A percentile compares a stretch with the other conserved stretches of the same genome.
Evolutionary conservation across 495 filamentous ascomycete species (phyloP).

Genomic region (Neurospora sp.): DNA sequence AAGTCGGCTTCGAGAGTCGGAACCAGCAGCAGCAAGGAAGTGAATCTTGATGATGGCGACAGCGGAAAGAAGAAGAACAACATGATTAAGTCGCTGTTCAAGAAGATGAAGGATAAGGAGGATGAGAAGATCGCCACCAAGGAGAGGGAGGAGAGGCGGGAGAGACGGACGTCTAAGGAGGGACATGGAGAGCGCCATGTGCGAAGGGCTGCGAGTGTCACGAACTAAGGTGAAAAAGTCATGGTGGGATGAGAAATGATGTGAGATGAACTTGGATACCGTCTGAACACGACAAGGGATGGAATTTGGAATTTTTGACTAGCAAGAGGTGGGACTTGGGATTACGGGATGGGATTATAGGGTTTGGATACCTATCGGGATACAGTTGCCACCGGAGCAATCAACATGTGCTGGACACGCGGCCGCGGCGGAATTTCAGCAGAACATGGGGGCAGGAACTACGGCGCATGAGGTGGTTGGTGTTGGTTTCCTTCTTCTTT

Average conservation of each 20-base stretch:
- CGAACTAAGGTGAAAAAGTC: not conserved
- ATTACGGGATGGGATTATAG: not conserved
- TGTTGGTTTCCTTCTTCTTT: not conserved
- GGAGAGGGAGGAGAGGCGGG: slow-evolving; percentile 2
- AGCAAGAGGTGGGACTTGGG: not conserved
- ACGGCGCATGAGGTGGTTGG: not conserved
- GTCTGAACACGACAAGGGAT: not conserved
- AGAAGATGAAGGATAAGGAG: slow-evolving; percentile 36
- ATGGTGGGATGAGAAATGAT: not conserved
- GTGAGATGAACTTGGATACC: not conserved
- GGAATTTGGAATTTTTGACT: not conserved
- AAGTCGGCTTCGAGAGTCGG: not conserved
- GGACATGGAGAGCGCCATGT: not conserved
- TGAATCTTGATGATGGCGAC: slow-evolving; percentile 8
- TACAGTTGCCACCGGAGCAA: not conserved
- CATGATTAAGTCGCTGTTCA: slow-evolving; percentile 43
- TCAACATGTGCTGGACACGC: not conserved
- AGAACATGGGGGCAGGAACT: not conserved
- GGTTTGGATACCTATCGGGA: not conserved
- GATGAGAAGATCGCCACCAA: slow-evolving; percentile 14
- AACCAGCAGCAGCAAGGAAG: slow-evolving; percentile 11
- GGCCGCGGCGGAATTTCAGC: not conserved
- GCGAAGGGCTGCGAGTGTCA: not conserved
- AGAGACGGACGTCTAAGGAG: not conserved
- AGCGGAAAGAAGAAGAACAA: slow-evolving; percentile 36